These are phyloP conservation scores for Seiridium unicorne DNA, from an alignment of 2,329 filamentous ascomycete genomes.

Conservation along the genomic window DNA sequence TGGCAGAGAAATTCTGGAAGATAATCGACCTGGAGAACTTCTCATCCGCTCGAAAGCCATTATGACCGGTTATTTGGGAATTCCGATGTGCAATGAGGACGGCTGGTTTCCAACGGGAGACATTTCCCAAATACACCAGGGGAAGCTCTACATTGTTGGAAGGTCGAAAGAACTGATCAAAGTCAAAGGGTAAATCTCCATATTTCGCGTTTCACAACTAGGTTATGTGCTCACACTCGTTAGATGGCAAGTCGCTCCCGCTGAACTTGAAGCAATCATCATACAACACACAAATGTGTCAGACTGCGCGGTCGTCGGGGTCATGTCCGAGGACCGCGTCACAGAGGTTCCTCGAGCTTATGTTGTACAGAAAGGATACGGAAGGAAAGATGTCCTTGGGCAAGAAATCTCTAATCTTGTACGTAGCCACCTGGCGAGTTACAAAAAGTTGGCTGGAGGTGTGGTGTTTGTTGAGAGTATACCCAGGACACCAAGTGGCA, in stretches of 20 bases:
- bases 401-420: not conserved
- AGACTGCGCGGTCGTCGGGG: not conserved
- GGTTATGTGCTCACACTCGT: not conserved
- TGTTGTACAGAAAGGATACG: not conserved
- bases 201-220: not conserved
- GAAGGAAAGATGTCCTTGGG: not conserved
- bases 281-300: not conserved
- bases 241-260: constrained; percentile 3
- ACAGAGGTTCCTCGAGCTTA: constrained; percentile 3
- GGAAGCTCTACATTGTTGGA: constrained; percentile 2
- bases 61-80: constrained; percentile 1
- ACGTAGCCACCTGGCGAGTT: not conserved
- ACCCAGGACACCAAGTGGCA: constrained; percentile 1
- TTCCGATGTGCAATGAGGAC: not conserved
- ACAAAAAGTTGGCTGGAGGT: constrained; percentile 4
- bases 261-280: constrained; percentile 1
- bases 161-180: constrained; percentile 5
- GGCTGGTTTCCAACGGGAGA: constrained; percentile 1
- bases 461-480: constrained; percentile 3
- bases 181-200: not conserved
- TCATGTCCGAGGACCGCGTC: not conserved
- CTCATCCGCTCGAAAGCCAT: not conserved
- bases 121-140: not conserved
- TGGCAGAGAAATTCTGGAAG: not conserved
- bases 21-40: not conserved